A percentile compares a stretch with the other conserved stretches of the same genome.
phyloP scores from a whole-genome alignment of 306 rosid species.

The Acacia melanoxylon region DNA sequence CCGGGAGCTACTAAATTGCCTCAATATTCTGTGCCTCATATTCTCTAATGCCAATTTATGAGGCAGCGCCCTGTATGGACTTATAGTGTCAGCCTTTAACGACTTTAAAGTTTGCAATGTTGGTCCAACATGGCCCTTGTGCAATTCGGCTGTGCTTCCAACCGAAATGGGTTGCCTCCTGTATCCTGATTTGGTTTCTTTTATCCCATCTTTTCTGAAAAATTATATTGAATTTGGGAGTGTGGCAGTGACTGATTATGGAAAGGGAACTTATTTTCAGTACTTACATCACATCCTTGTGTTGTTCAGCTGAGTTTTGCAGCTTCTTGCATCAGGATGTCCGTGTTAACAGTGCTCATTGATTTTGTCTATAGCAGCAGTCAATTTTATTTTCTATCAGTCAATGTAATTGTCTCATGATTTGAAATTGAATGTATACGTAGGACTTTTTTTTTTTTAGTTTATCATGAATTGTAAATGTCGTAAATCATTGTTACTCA shows the following conservation, averaged over 20 bases:
- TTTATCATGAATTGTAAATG: neutral
- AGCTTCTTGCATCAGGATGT: neutral
- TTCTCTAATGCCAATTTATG: slow-evolving; percentile 16
- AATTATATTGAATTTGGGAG: neutral
- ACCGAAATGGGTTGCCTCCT: neutral
- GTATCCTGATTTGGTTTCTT: neutral
- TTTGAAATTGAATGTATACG: neutral
- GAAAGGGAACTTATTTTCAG: neutral
- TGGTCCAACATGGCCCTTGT: neutral
- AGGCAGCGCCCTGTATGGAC: neutral
- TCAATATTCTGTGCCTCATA: slow-evolving; percentile 28
- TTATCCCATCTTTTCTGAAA: neutral
- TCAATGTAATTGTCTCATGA: neutral
- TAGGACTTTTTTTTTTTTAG: neutral
- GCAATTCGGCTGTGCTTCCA: neutral
- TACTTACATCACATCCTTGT: neutral
- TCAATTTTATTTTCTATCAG: neutral
- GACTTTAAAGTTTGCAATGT: slow-evolving; percentile 5
- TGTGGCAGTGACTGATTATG: neutral
- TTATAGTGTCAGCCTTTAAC: neutral
- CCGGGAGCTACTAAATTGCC: slow-evolving; percentile 19
- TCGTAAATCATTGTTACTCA: neutral
- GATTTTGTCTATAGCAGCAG: neutral
- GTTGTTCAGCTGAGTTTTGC: neutral
- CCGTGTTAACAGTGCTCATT: neutral